Evolutionary conservation across 805 yeast species (phyloP), one percentile per base, ranked within the genome.

Genomic region (Ogataea chonburiensis): DNA sequence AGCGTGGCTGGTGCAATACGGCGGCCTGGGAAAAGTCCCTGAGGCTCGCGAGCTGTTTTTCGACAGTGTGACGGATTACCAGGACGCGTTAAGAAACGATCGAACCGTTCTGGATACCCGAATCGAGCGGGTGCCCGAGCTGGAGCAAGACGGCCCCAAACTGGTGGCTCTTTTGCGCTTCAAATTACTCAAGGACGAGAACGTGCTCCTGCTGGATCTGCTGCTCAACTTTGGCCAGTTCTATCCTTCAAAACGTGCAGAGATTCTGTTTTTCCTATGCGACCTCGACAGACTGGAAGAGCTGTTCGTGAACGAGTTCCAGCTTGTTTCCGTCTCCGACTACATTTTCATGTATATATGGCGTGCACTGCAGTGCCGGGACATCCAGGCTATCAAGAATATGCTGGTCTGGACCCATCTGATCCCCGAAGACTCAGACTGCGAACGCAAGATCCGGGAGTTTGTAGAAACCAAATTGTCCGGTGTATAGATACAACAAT

Each of bases 1-100:
- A 47, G 69, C 76, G 7, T 60, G 82, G 22, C 58, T 82, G 31
- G 67, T 82, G 44, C 74, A 72, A 37, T 81, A 86, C 86, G 73
- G 81, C 22, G 80, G 82, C 5, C 63, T 64, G 3, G 60, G 60
- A 5, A 39, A 47, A 37, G 45, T 78, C 0, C 79, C 82, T 0
- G 85, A 77, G 34, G 87, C 88, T 0, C 67, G 79, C 43, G 72
- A 69, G 27, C 50, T 82, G 5, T 81, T 74, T 29, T 53, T 56
- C 38, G 46, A 51, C 19, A 29, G 19, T 8, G 16, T 14, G 6
- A 9, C 17, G 13, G 37, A 34, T 4, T 7, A 15, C 19, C 16
- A 10, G 16, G 28, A 16, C 7, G 13, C 7, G 10, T 9, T 7
- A 4, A 18, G 26, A 13, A 15, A 14, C 8, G 27, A 36, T 17